Evolutionary conservation across 306 rosid species (phyloP).

Genomic region (cucumber (Cucumis sativus)): Cucumber_9930_V3 NC_026655.2:26496001-26496500

Average conservation of each 20-base stretch:
- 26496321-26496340: constrained; percentile 94
- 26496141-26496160: constrained; percentile 95
- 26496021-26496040: neutral
- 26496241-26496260: neutral
- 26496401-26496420: constrained; percentile 85
- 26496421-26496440: constrained; percentile 90
- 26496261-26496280: neutral
- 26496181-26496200: constrained; percentile 51
- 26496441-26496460: constrained; percentile 59
- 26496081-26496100: constrained; percentile 93
- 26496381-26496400: constrained; percentile 90
- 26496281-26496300: constrained; percentile 67
- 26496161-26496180: constrained; percentile 96
- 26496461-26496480: constrained; percentile 70
- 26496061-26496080: constrained; percentile 97
- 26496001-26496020: neutral
- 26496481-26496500: constrained; percentile 65
- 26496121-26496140: constrained; percentile 93
- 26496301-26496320: constrained; percentile 91
- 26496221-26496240: neutral
- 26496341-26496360: constrained; percentile 79
- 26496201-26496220: neutral
- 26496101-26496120: constrained; percentile 96
- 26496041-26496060: neutral
- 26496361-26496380: constrained; percentile 66